Evolutionary conservation across 768 basidiomycete species (phyloP).

Genomic region (Termitomyces sp.): DNA sequence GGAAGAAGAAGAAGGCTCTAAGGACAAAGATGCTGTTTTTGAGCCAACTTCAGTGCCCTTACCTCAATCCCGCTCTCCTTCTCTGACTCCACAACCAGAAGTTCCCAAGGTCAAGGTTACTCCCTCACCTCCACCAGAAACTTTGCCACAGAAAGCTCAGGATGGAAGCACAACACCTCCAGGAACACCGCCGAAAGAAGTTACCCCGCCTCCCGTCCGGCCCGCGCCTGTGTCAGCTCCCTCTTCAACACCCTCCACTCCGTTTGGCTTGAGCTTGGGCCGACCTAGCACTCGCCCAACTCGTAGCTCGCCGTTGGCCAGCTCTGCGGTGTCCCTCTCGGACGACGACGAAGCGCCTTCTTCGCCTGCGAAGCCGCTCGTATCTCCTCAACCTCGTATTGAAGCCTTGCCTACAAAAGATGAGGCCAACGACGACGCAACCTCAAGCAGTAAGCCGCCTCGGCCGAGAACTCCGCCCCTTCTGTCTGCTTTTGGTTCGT

Average conservation of each 20-base stretch:
- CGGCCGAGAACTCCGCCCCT: slow-evolving; percentile 48
- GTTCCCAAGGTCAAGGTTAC: slow-evolving; percentile 34
- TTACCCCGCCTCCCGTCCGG: slow-evolving; percentile 28
- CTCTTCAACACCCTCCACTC: slow-evolving; percentile 29
- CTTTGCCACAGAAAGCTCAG: slow-evolving; percentile 20
- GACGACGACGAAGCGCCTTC: slow-evolving; percentile 32
- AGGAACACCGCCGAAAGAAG: slow-evolving; percentile 48
- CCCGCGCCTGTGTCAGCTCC: slow-evolving; percentile 21
- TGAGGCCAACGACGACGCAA: slow-evolving; percentile 16
- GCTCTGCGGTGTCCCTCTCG: slow-evolving; percentile 36
- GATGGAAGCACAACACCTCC: slow-evolving; percentile 59
- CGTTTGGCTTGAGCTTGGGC: slow-evolving; percentile 43
- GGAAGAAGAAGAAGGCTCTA: slow-evolving; percentile 5
- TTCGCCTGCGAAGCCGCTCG: slow-evolving; percentile 24
- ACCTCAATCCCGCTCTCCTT: slow-evolving; percentile 44
- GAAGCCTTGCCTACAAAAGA: slow-evolving; percentile 26
- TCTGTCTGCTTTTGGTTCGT: slow-evolving; percentile 24
- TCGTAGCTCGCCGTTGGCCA: slow-evolving; percentile 76
- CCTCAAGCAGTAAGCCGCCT: slow-evolving; percentile 17
- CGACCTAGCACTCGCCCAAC: slow-evolving; percentile 60
- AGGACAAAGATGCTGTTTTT: slow-evolving; percentile 19
- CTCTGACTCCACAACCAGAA: slow-evolving; percentile 55
- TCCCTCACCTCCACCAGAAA: slow-evolving; percentile 26
- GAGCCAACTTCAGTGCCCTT: slow-evolving; percentile 32
- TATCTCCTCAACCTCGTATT: slow-evolving; percentile 33